These are phyloP conservation scores for Magnaporthiopsis rhizophila DNA, from an alignment of 2,329 filamentous ascomycete species.

Conservation along the genomic window DNA sequence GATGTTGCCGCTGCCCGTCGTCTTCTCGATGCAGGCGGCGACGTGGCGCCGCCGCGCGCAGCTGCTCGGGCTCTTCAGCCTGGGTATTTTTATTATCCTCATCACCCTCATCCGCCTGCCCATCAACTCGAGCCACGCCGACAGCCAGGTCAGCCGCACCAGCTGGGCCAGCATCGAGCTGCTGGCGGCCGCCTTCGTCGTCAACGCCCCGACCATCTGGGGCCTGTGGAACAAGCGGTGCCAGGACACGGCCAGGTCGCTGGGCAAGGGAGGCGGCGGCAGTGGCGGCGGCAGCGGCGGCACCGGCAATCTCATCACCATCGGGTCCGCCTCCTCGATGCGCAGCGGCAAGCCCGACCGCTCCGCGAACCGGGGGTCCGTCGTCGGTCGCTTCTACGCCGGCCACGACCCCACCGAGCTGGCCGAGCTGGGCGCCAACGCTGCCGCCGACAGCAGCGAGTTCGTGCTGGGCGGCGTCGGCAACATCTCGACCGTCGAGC, in stretches of 20 bases:
- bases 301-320: too few relatives aligned
- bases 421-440: too few relatives aligned
- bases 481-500: background rate
- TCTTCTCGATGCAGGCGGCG: slow-evolving; percentile 10
- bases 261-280: background rate
- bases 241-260: background rate
- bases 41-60: slow-evolving; percentile 17
- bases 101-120: slow-evolving; percentile 42
- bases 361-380: too few relatives aligned
- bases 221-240: slow-evolving; percentile 4
- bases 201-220: slow-evolving; percentile 4
- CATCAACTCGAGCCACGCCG: background rate
- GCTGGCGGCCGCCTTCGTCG: slow-evolving; percentile 4
- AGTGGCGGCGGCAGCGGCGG: background rate
- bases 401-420: too few relatives aligned
- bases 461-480: too few relatives aligned
- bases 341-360: too few relatives aligned
- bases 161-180: slow-evolving; percentile 5
- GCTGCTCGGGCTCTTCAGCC: slow-evolving; percentile 26
- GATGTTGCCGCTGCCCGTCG: slow-evolving; percentile 25
- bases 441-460: too few relatives aligned
- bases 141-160: slow-evolving; percentile 6
- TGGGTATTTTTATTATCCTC: slow-evolving; percentile 34
- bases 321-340: too few relatives aligned
- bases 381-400: too few relatives aligned